Evolutionary conservation across 2,329 filamentous ascomycete species (phyloP).

Genomic region (Helotiales sp.): DNA sequence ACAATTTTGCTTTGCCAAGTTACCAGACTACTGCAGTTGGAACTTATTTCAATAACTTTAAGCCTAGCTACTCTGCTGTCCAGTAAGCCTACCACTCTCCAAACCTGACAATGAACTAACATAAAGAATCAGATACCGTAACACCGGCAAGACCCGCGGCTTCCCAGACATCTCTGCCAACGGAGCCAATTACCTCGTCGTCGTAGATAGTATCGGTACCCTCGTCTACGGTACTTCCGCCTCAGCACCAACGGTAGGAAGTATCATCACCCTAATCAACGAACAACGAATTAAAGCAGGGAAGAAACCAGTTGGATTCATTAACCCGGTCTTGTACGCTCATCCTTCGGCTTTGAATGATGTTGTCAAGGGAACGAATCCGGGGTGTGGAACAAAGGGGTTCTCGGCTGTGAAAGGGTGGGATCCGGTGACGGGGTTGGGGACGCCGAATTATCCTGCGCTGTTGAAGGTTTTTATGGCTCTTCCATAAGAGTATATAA

Average conservation of each 20-base stretch:
- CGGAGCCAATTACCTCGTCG: background rate
- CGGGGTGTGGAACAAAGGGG: conserved; percentile 35
- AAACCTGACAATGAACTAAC: background rate
- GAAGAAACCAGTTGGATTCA: conserved; percentile 40
- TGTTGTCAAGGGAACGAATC: conserved; percentile 35
- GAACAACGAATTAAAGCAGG: conserved; percentile 38
- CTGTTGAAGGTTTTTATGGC: conserved; percentile 23
- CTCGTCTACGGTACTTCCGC: background rate
- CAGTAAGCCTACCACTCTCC: background rate
- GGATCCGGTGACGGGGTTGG: conserved; percentile 37
- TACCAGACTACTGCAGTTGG: background rate
- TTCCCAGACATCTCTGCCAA: background rate
- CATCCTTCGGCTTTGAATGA: conserved; percentile 34
- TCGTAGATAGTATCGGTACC: background rate
- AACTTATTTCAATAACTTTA: background rate
- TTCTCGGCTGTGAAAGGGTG: conserved; percentile 36
- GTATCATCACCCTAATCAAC: conserved; percentile 44
- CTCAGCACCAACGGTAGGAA: conserved; percentile 22
- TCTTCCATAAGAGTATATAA: conserved; percentile 11
- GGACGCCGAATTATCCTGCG: conserved; percentile 31
- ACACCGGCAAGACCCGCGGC: background rate
- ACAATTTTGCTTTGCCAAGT: background rate
- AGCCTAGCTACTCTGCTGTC: background rate
- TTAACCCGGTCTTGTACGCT: conserved; percentile 37
- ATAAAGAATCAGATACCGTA: background rate